Percentiles rank a stretch among this genome's conserved stretches.
Evolutionary conservation across 2,329 filamentous ascomycete species (phyloP).

Genomic region (Anisogramma anomala): DNA sequence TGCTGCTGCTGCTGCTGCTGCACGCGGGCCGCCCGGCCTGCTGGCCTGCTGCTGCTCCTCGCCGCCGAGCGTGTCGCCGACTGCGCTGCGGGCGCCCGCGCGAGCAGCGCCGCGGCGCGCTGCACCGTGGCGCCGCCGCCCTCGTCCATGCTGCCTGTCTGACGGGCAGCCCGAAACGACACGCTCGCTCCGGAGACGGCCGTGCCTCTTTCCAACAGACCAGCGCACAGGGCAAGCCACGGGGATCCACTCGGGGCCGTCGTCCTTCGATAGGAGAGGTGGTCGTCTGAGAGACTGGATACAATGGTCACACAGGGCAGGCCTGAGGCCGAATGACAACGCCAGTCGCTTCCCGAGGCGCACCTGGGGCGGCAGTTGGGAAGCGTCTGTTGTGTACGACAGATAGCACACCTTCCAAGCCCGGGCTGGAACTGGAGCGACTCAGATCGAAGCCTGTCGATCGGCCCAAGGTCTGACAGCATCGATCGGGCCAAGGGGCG

Average conservation of each 20-base stretch:
- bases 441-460: conserved; percentile 8
- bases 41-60: no score
- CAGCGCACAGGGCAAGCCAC: conserved; percentile 2
- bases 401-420: conserved; percentile 1
- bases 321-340: conserved; percentile 5
- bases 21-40: no score
- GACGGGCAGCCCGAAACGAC: neutral
- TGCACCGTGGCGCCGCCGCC: conserved; percentile 21
- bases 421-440: conserved; percentile 3
- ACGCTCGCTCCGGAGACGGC: conserved; percentile 5
- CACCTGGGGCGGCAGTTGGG: conserved; percentile 6
- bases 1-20: no score
- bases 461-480: conserved; percentile 6
- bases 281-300: neutral
- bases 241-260: neutral
- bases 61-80: conserved; percentile 35
- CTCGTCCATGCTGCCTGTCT: conserved; percentile 4
- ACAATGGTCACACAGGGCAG: conserved; percentile 8
- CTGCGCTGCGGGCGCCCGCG: conserved; percentile 39
- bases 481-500: conserved; percentile 2
- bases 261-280: conserved; percentile 5
- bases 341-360: conserved; percentile 6
- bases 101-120: conserved; percentile 46
- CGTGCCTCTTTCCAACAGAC: neutral
- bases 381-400: conserved; percentile 5